These are phyloP conservation scores for Cicer bijugum DNA, from an alignment of 306 rosid genomes.

Conservation along the genomic window DNA sequence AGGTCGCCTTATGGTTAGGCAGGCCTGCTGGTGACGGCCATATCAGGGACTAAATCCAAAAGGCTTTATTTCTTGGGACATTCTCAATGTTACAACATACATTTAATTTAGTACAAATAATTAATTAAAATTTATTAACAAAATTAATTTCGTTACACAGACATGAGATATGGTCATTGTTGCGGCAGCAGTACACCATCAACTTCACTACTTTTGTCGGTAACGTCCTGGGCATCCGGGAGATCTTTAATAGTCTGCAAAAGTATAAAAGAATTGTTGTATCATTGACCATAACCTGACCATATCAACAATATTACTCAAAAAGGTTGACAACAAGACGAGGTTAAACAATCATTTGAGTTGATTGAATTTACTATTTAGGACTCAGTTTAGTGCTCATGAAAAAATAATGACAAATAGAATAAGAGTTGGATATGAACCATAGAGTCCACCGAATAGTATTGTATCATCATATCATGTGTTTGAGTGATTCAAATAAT, in stretches of 20 bases:
- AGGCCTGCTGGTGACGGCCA: too few relatives aligned
- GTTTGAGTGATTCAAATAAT: neutral
- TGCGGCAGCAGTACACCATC: conserved; percentile 36
- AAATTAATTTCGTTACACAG: conserved; percentile 18
- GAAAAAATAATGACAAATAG: neutral
- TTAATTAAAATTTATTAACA: conserved; percentile 8
- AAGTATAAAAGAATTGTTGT: conserved; percentile 15
- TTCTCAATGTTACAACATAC: conserved; percentile 6
- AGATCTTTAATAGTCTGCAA: conserved; percentile 66
- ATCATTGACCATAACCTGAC: conserved; percentile 4
- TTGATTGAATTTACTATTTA: conserved; percentile 10
- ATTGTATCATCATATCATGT: neutral
- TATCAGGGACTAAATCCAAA: neutral
- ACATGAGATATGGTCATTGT: conserved; percentile 31
- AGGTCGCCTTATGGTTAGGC: too few relatives aligned
- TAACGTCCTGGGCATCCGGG: conserved; percentile 50
- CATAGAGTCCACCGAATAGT: neutral
- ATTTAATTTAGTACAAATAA: neutral
- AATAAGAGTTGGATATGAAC: neutral
- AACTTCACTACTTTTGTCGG: conserved; percentile 30
- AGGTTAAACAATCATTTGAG: neutral
- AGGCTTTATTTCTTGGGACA: conserved; percentile 2
- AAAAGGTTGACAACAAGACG: conserved; percentile 15
- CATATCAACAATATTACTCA: neutral
- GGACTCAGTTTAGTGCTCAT: neutral